Evolutionary conservation across 176 grass and related monocot genomes (phyloP).

Genomic region (Oryza nivara): DNA sequence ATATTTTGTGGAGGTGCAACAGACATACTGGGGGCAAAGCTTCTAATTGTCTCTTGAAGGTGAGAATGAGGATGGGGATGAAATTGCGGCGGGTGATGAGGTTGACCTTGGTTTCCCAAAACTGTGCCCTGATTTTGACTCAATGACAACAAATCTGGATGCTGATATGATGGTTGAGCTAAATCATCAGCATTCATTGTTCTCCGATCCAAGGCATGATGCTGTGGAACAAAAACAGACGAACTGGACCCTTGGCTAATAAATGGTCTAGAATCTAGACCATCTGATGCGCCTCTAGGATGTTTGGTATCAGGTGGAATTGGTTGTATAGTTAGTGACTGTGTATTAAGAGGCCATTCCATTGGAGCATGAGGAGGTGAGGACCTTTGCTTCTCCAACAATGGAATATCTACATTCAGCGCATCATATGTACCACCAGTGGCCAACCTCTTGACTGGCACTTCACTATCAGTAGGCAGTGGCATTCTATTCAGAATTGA

Average conservation of each 20-base stretch:
- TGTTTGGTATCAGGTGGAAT: slow-evolving; percentile 53
- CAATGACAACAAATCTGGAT: slow-evolving; percentile 46
- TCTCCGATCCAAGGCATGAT: slow-evolving; percentile 56
- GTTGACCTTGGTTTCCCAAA: slow-evolving; percentile 51
- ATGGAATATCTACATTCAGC: slow-evolving; percentile 48
- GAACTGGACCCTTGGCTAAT: slow-evolving; percentile 54
- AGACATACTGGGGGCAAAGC: slow-evolving; percentile 39
- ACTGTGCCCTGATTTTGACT: slow-evolving; percentile 55
- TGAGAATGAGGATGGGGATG: slow-evolving; percentile 41
- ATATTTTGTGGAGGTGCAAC: slow-evolving; percentile 35
- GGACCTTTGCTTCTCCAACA: slow-evolving; percentile 47
- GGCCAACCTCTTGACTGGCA: slow-evolving; percentile 49
- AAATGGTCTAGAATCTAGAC: slow-evolving; percentile 51
- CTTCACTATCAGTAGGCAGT: slow-evolving; percentile 56
- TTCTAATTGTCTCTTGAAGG: slow-evolving; percentile 44
- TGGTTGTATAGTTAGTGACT: slow-evolving; percentile 43
- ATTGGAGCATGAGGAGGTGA: slow-evolving; percentile 44
- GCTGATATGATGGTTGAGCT: slow-evolving; percentile 51
- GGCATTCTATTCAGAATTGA: slow-evolving; percentile 46
- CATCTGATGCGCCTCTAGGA: slow-evolving; percentile 56
- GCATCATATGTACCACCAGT: slow-evolving; percentile 48
- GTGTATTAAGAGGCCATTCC: slow-evolving; percentile 55
- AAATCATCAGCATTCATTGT: slow-evolving; percentile 35
- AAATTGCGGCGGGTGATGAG: slow-evolving; percentile 37
- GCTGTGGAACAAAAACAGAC: slow-evolving; percentile 65